Conservation (phyloP, 257 asterid species). For the Nicotiana knightiana region DNA sequence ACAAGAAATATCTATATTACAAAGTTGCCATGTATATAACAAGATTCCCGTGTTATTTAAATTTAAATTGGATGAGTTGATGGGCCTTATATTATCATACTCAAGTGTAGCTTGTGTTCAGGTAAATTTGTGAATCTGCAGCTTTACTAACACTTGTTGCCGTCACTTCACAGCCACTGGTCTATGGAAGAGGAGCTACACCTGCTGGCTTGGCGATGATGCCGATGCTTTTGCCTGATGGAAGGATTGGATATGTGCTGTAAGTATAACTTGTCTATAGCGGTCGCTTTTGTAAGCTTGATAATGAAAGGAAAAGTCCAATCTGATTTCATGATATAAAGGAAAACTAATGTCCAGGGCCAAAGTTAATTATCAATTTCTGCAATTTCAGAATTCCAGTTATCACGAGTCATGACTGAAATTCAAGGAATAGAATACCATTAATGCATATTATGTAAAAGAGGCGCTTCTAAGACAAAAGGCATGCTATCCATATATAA, state of each 20-base stretch:
- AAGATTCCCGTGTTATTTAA: not conserved
- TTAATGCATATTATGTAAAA: not conserved
- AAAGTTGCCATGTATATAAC: not conserved
- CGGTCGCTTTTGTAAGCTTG: not conserved
- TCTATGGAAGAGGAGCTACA: constrained; percentile 77
- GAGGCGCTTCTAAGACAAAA: not conserved
- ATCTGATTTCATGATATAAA: not conserved
- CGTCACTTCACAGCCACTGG: constrained; percentile 46
- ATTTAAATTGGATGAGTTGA: not conserved
- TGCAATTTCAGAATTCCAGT: not conserved
- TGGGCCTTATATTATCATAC: not conserved
- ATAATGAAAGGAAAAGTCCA: not conserved
- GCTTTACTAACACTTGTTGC: not conserved
- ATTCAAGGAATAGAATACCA: not conserved
- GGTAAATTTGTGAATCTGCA: not conserved
- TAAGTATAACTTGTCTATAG: constrained; percentile 36
- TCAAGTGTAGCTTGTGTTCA: not conserved
- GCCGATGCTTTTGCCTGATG: constrained; percentile 99
- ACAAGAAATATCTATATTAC: not conserved
- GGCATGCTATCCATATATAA: not conserved
- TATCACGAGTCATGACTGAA: not conserved
- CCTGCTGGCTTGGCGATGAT: constrained; percentile 95
- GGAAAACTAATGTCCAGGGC: not conserved
- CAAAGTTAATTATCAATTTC: not conserved
- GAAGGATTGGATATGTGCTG: constrained; percentile 99